A percentile compares a stretch with the other conserved stretches of the same genome.
phyloP scores from a whole-genome alignment of 768 basidiomycete species.

The Boletus barrowsii region DNA sequence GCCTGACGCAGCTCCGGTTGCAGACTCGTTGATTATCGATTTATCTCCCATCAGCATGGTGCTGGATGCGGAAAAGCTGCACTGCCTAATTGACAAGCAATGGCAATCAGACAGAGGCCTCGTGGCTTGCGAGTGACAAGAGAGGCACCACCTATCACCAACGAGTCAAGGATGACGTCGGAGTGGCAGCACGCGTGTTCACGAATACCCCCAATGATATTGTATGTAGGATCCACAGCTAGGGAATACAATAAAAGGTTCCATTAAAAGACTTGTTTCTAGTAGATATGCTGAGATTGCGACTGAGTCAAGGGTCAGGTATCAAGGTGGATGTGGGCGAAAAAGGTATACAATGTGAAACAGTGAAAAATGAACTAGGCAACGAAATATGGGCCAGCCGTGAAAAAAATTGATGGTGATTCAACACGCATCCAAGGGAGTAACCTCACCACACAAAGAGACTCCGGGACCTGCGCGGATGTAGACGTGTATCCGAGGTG shows the following conservation, averaged over 20 bases:
- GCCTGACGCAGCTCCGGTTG: neutral
- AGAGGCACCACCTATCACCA: neutral
- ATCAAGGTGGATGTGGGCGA: conserved; percentile 19
- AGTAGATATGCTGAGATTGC: conserved; percentile 25
- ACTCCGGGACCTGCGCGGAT: conserved; percentile 2
- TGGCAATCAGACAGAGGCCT: neutral
- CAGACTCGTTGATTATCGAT: neutral
- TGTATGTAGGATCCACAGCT: conserved; percentile 20
- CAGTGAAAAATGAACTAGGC: neutral
- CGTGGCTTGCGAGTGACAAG: neutral
- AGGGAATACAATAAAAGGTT: conserved; percentile 25
- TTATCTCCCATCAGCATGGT: neutral
- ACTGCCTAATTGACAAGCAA: neutral
- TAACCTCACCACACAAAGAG: conserved; percentile 1
- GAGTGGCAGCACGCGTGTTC: neutral
- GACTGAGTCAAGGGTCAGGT: conserved; percentile 18
- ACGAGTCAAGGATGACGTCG: neutral
- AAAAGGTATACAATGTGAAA: conserved; percentile 5
- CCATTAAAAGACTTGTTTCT: conserved; percentile 26
- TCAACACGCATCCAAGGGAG: conserved; percentile 6
- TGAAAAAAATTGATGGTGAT: conserved; percentile 7
- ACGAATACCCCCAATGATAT: conserved; percentile 20
- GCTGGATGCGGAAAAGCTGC: neutral
- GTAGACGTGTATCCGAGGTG: conserved; percentile 7
- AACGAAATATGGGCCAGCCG: conserved; percentile 21